A percentile compares a stretch with the other conserved stretches of the same genome.
Conservation (phyloP, 495 filamentous ascomycete species). For the Penicillium tannophilum region DNA sequence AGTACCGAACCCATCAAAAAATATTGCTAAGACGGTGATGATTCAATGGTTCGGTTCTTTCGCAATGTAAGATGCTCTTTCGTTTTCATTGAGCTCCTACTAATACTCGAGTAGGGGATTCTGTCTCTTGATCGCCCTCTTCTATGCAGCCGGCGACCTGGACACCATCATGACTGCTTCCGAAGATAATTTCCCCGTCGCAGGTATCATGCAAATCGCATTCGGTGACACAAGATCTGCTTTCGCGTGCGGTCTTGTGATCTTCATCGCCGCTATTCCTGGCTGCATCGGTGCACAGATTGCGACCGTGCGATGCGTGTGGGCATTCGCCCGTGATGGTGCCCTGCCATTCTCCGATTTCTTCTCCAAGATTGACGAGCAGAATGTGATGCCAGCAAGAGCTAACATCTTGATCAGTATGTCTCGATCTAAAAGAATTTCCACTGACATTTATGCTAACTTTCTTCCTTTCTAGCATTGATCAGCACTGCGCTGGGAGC, state of each 20-base stretch:
- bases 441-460: background rate
- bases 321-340: slow-evolving; percentile 61
- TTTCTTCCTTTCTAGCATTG: background rate
- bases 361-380: slow-evolving; percentile 31
- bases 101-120: slow-evolving; percentile 30
- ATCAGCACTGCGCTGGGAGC: slow-evolving; percentile 10
- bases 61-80: background rate
- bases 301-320: slow-evolving; percentile 55
- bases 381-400: slow-evolving; percentile 9
- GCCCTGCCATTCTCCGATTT: slow-evolving; percentile 60
- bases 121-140: slow-evolving; percentile 42
- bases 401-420: slow-evolving; percentile 13
- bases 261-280: slow-evolving; percentile 43
- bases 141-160: slow-evolving; percentile 12
- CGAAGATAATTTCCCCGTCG: slow-evolving; percentile 10
- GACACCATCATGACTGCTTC: slow-evolving; percentile 11
- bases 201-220: slow-evolving; percentile 9
- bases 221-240: slow-evolving; percentile 9
- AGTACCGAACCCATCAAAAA: slow-evolving; percentile 58
- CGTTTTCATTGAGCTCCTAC: background rate
- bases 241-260: slow-evolving; percentile 9
- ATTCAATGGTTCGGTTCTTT: slow-evolving; percentile 24
- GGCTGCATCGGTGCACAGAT: slow-evolving; percentile 26
- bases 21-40: slow-evolving; percentile 63
- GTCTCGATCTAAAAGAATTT: background rate